Evolutionary conservation across 352 stramenopile genomes (phyloP).

Genomic region (Aphanomyces invadans): DNA sequence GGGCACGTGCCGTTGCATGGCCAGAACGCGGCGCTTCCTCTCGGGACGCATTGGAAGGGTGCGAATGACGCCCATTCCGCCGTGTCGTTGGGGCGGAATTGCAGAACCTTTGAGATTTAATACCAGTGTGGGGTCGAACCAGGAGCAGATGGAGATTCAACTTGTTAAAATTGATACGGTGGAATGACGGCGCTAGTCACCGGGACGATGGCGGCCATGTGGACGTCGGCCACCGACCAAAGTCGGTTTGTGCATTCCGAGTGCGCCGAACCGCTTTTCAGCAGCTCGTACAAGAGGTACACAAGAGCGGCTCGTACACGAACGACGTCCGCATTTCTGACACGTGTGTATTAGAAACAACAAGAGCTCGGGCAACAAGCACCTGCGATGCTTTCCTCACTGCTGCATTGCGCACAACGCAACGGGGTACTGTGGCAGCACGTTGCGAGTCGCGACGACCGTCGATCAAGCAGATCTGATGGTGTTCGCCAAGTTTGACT

Average conservation of each 20-base stretch:
- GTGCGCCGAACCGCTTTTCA: slow-evolving; percentile 18
- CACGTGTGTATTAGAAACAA: slow-evolving; percentile 14
- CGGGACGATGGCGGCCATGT: slow-evolving; percentile 1
- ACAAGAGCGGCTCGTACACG: not conserved
- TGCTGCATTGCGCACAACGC: slow-evolving; percentile 77
- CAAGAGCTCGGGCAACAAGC: slow-evolving; percentile 32
- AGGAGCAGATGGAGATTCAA: not conserved
- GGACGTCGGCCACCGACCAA: slow-evolving; percentile 3
- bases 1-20: no score
- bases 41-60: no score
- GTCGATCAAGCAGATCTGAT: not conserved
- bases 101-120: not conserved
- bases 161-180: not conserved
- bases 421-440: slow-evolving; percentile 76
- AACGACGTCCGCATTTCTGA: not conserved
- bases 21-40: no score
- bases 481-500: slow-evolving; percentile 22
- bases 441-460: slow-evolving; percentile 47
- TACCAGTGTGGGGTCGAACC: no score
- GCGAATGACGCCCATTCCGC: not conserved
- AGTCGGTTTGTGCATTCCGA: slow-evolving; percentile 22
- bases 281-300: slow-evolving; percentile 22
- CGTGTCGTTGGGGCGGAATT: not conserved
- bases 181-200: not conserved
- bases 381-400: slow-evolving; percentile 56